These are phyloP conservation scores for Apiotrichum porosum DNA, from an alignment of 1,284 basidiomycete species.

Conservation along the genomic window DNA sequence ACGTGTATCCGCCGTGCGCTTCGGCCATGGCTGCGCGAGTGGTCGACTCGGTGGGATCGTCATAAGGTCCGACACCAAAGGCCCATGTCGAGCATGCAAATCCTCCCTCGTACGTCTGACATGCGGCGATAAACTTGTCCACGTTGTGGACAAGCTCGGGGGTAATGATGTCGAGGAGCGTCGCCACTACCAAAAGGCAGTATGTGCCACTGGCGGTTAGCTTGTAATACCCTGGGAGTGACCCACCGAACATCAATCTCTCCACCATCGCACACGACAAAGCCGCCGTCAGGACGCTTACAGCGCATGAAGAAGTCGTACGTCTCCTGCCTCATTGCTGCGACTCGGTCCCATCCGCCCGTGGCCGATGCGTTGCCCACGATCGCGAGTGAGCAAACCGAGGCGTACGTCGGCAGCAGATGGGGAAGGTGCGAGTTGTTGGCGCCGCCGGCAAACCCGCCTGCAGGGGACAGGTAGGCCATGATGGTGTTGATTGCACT, in stretches of 20 bases:
- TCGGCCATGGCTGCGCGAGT: conserved; percentile 65
- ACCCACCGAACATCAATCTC: conserved; percentile 88
- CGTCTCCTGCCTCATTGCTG: conserved; percentile 62
- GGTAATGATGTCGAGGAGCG: conserved; percentile 73
- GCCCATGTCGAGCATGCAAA: conserved; percentile 70
- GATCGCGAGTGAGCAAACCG: conserved; percentile 77
- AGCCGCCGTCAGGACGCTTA: conserved; percentile 92
- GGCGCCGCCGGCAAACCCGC: conserved; percentile 89
- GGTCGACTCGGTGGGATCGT: neutral
- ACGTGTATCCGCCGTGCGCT: conserved; percentile 96
- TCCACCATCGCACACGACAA: conserved; percentile 77
- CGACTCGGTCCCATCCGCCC: conserved; percentile 70
- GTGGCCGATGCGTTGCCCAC: conserved; percentile 63
- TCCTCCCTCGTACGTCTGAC: conserved; percentile 97
- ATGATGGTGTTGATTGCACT: conserved; percentile 57
- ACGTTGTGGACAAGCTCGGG: conserved; percentile 67
- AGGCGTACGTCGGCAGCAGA: conserved; percentile 84
- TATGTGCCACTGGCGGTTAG: conserved; percentile 61
- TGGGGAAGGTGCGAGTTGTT: conserved; percentile 71
- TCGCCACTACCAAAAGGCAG: conserved; percentile 66
- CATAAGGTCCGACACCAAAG: conserved; percentile 26
- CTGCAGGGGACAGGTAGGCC: conserved; percentile 69
- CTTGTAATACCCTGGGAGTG: conserved; percentile 5
- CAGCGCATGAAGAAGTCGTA: conserved; percentile 88
- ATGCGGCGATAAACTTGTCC: conserved; percentile 54